A percentile compares a stretch with the other conserved stretches of the same genome.
Evolutionary conservation across 257 asterid species (phyloP).

Genomic region (Solanum paucissectum): DNA sequence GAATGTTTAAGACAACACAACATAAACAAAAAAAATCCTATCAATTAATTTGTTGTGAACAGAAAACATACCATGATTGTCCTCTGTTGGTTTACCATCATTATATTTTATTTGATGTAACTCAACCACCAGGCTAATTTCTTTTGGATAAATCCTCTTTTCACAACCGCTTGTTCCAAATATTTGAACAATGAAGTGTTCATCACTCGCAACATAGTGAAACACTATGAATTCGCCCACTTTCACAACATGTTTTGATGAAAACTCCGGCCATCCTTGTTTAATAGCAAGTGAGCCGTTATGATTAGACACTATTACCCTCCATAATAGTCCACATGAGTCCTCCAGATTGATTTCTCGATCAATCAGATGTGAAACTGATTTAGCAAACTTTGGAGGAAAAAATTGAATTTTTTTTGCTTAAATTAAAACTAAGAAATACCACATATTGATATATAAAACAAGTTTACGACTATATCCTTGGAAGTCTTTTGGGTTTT

Average conservation of each 20-base stretch:
- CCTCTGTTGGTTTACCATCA: too few relatives aligned
- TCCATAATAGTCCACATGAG: constrained; percentile 28
- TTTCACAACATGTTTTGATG: constrained; percentile 19
- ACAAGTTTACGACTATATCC: neutral
- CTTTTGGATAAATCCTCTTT: too few relatives aligned
- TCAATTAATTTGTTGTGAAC: too few relatives aligned
- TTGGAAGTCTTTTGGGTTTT: neutral
- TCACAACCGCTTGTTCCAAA: too few relatives aligned
- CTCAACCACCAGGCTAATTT: too few relatives aligned
- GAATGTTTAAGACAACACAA: too few relatives aligned
- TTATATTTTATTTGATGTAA: too few relatives aligned
- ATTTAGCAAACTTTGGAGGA: constrained; percentile 38
- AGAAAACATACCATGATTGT: too few relatives aligned
- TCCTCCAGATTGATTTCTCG: constrained; percentile 37
- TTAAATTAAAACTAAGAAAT: neutral
- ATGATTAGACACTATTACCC: constrained; percentile 14
- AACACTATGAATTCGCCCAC: constrained; percentile 31
- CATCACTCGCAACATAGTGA: neutral
- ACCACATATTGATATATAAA: neutral
- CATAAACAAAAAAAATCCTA: too few relatives aligned
- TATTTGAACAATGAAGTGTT: too few relatives aligned
- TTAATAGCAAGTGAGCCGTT: constrained; percentile 22
- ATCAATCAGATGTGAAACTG: constrained; percentile 11
- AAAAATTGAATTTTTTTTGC: constrained; percentile 29
- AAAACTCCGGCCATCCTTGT: constrained; percentile 51